Base-by-base conservation (phyloP, 2,329 filamentous ascomycete genomes). In the Dichotomopilus funicola region DNA sequence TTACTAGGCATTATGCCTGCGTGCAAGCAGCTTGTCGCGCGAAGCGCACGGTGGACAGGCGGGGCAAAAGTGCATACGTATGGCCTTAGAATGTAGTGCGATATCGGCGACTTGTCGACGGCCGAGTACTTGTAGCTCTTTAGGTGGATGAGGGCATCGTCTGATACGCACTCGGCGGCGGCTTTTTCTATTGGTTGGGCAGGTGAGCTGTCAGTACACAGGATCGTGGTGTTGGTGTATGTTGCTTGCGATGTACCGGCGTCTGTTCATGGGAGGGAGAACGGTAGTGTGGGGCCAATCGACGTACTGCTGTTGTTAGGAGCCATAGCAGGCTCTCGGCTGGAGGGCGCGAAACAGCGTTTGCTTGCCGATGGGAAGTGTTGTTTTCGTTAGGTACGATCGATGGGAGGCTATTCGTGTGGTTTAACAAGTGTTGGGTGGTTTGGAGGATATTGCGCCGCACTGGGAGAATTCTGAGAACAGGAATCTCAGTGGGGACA, bases 111-210 rank as follows among this genome's bases (percentile, higher is more conserved):
- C 74, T 96, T 92, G 78, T 99, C 94, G 72, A 99, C 91, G 66
- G 88, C 89, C 65, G 91, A 95, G 74, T 99, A 99, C 70, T 96
- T 95, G 84, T 99, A 99, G 58, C 87, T 86, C 73, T 91, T 94
- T 65, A 99, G 85, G 71, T 96, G 91, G 58, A 88, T 79, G 64
- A 99, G 82, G 53, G 90, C 90, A 67, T 97, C 91, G 66, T 96
- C 90, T 34, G 91, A 95, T 64, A 97, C 77, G 72, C 87, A 87
- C 72, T 87, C 85, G 64, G 85, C 82, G 55, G 76, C 80, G 52
- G 84, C 83, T 71, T 74, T 69, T 65, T 72, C 77, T 79, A 60
- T 49, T 54, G 35, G 12, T 49, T 36, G 47, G 38, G 49, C 38
- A 43, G 13, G 8, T 42, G 37, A 50, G 54, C 49, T 45, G 49